Base-by-base conservation (phyloP, 768 basidiomycete species). In the Porphyrellus cyaneotinctus region DNA sequence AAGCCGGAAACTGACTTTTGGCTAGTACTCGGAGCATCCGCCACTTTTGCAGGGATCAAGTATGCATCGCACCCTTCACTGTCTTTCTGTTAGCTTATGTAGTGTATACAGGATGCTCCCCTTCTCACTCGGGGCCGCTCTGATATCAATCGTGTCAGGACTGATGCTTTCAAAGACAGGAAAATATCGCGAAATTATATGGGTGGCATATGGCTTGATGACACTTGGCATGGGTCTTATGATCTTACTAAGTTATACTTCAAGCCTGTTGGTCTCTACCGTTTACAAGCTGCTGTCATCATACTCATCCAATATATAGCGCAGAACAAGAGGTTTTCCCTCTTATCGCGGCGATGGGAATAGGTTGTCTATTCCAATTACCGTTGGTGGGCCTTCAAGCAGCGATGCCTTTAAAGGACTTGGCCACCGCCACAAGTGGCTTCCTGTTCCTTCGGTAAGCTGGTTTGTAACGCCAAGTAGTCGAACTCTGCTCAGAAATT, bases 371-470 rank as follows among this genome's bases (percentile, higher is more conserved):
- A 45, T 87, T 87, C 74, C 81, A 83, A 72, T 61, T 72, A 4
- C 88, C 88, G 0, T 69, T 90, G 7, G 82, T 91, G 47, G 87
- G 77, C 13, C 69, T 93, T 14, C 91, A 93, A 70, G 88, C 89
- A 2, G 85, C 90, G 1, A 94, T 94, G 90, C 91, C 91, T 0
- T 61, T 88, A 15, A 84, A 83, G 59, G 88, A 92, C 58, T 91
- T 92, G 88, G 88, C 90, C 1, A 88, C 89, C 77, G 87, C 4
- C 64, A 88, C 53, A 82, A 83, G 83, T 1, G 81, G 87, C 0
- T 87, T 85, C 58, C 78, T 79, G 22, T 84, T 92, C 63, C 74
- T 91, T 56, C 77, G 87, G 81, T 82, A 63, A 32, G 44, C 15
- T 14, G 13, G 28, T 3, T 2, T 5, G 18, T n/a, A n/a, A 17